Evolutionary conservation across 164 flowering plant species (phyloP).

Genomic region (Tinospora cordifolia): DNA sequence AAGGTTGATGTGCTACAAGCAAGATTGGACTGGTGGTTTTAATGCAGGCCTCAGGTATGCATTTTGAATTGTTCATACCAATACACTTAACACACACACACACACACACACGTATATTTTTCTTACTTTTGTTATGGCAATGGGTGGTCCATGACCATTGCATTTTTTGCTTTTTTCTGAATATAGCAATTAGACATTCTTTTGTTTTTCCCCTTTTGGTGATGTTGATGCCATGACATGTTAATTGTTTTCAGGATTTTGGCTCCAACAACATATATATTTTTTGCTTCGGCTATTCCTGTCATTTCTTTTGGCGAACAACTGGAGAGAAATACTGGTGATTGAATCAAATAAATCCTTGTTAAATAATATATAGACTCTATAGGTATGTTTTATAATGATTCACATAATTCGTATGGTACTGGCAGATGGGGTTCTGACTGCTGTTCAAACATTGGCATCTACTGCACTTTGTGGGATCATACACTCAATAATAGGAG

Average conservation of each 20-base stretch:
- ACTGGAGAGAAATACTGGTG: slow-evolving; percentile 84
- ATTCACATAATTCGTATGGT: background rate
- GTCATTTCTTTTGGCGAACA: slow-evolving; percentile 97
- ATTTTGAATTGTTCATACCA: background rate
- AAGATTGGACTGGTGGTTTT: slow-evolving; percentile 96
- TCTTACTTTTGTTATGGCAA: too few relatives aligned
- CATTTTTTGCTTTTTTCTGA: background rate
- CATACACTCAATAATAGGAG: slow-evolving; percentile 88
- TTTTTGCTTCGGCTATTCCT: slow-evolving; percentile 88
- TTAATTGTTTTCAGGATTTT: slow-evolving; percentile 52
- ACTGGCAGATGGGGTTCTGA: slow-evolving; percentile 75
- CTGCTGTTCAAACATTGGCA: slow-evolving; percentile 94
- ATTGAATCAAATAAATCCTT: background rate
- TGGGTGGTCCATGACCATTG: background rate
- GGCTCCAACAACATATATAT: slow-evolving; percentile 1
- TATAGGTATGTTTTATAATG: background rate
- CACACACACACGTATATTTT: too few relatives aligned
- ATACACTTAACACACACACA: too few relatives aligned
- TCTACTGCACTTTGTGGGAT: slow-evolving; percentile 93
- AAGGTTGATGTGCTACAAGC: slow-evolving; percentile 87
- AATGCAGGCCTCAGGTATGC: slow-evolving; percentile 79
- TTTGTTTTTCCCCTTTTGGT: background rate
- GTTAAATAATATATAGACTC: background rate
- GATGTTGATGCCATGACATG: background rate
- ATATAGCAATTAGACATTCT: background rate